phyloP scores from a whole-genome alignment of 208 protist species.

The Tritrichomonas musculus region DNA sequence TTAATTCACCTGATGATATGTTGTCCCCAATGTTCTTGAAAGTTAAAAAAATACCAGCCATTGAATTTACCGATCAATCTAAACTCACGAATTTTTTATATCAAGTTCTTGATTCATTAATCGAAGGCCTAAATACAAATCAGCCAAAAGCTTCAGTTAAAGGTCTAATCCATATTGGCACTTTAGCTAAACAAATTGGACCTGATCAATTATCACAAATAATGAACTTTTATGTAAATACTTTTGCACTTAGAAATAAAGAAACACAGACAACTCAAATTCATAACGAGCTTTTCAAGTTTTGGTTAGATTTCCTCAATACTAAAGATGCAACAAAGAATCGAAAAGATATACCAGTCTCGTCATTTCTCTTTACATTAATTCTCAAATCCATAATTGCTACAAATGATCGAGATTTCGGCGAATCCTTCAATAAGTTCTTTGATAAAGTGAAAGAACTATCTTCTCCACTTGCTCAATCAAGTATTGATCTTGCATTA shows the following conservation, averaged over 20 bases:
- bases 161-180: not conserved
- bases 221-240: not conserved
- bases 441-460: too few species aligned
- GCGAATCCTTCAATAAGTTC: not conserved
- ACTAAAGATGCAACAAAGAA: not conserved
- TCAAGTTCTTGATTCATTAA: not conserved
- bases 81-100: not conserved
- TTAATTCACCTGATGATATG: not conserved
- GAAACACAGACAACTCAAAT: not conserved
- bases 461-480: too few species aligned
- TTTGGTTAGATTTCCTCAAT: not conserved
- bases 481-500: too few species aligned
- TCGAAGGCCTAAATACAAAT: not conserved
- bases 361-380: not conserved
- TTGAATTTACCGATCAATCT: not conserved
- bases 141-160: not conserved
- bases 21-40: not conserved
- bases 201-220: not conserved
- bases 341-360: not conserved
- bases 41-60: not conserved
- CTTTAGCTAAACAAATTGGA: not conserved
- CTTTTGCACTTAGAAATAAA: not conserved
- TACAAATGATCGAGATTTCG: not conserved
- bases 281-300: not conserved
- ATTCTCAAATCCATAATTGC: not conserved